A percentile compares a stretch with the other conserved stretches of the same genome.
These are phyloP conservation scores for Fusarium sp. DNA, from an alignment of 2,329 filamentous ascomycete species.

Conservation along the genomic window DNA sequence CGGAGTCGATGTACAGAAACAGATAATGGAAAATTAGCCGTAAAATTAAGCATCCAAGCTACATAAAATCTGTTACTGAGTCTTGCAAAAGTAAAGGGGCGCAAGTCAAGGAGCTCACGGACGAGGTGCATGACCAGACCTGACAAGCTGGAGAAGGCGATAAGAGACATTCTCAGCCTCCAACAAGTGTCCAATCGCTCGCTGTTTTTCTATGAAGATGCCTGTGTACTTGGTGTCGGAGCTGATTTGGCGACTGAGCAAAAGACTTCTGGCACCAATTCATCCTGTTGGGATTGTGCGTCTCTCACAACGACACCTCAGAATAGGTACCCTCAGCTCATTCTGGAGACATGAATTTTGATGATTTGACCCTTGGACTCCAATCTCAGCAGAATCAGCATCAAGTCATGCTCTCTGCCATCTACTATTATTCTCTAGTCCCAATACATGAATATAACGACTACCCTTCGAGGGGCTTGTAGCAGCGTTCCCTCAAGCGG, in stretches of 20 bases:
- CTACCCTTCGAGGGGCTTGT: background rate
- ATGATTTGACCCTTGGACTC: background rate
- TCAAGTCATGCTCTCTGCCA: background rate
- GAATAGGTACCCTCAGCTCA: background rate
- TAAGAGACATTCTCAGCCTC: background rate
- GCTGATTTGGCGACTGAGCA: background rate
- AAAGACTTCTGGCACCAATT: background rate
- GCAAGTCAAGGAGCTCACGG: background rate
- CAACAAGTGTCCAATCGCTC: background rate
- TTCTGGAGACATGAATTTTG: background rate
- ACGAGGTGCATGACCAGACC: background rate
- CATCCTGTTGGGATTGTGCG: background rate
- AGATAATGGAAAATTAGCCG: too few relatives aligned
- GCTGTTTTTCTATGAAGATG: background rate
- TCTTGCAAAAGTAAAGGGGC: background rate
- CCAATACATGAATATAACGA: background rate
- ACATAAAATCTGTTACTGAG: background rate
- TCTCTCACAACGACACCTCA: background rate
- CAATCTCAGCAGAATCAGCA: background rate
- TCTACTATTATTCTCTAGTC: background rate
- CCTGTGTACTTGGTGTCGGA: rapidly evolving
- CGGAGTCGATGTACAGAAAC: background rate
- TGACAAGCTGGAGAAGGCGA: background rate
- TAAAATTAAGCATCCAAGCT: too few relatives aligned
- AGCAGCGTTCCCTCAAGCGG: background rate